Percentiles rank a stretch among this genome's conserved stretches.
These are phyloP conservation scores for Pyrenula aspistea DNA, from an alignment of 495 filamentous ascomycete genomes.

Conservation along the genomic window DNA sequence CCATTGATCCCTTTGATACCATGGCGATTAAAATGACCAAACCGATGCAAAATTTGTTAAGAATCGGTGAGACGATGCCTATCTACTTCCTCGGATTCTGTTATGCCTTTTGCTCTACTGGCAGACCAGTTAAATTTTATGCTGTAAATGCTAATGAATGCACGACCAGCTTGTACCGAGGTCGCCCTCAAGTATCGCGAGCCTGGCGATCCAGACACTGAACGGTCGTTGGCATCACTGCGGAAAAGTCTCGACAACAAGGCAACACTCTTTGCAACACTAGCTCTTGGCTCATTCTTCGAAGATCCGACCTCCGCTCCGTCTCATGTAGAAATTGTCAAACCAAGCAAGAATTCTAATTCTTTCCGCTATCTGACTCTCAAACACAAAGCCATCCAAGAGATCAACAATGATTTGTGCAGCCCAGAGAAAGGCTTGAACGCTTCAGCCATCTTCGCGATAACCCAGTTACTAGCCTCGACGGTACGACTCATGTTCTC, in stretches of 20 bases:
- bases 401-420: neutral
- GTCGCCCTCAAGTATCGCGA: neutral
- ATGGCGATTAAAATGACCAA: neutral
- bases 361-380: neutral
- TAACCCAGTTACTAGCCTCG: neutral
- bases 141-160: no score
- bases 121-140: no score
- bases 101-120: neutral
- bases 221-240: neutral
- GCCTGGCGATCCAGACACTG: neutral
- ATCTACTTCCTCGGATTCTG: neutral
- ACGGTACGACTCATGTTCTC: no score
- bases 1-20: neutral
- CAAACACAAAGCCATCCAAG: neutral
- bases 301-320: neutral
- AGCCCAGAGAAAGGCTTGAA: neutral
- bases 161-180: neutral
- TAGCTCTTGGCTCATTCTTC: neutral
- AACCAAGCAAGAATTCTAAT: neutral
- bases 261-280: neutral
- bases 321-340: neutral
- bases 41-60: neutral
- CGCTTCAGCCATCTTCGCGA: neutral
- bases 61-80: neutral
- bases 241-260: neutral